phyloP scores from a whole-genome alignment of 441 rosid genomes.

The Arabidopsis hybrid region DNA sequence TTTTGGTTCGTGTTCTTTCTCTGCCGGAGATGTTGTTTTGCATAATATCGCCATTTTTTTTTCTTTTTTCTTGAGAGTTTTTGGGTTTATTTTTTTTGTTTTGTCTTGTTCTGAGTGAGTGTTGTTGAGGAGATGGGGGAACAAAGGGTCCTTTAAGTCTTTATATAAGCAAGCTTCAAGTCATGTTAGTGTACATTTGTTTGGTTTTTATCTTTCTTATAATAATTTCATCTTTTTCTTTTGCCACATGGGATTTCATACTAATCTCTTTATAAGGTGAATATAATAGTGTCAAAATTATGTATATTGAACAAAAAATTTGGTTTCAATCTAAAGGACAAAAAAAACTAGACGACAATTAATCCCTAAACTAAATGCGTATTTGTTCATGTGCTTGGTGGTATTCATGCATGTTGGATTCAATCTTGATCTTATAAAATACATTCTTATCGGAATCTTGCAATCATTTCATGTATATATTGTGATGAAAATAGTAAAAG shows the following conservation, averaged over 20 bases:
- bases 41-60: conserved; percentile 43
- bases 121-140: conserved; percentile 45
- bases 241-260: conserved; percentile 39
- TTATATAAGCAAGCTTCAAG: conserved; percentile 39
- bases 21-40: conserved; percentile 36
- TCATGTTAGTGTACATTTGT: conserved; percentile 30
- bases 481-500: conserved; percentile 12
- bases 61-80: conserved; percentile 6
- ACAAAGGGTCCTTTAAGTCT: conserved; percentile 36
- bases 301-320: conserved; percentile 17
- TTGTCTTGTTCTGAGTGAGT: conserved; percentile 36
- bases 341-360: conserved; percentile 34
- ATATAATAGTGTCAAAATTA: conserved; percentile 19
- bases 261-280: conserved; percentile 19
- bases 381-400: conserved; percentile 36
- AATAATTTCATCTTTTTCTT: not conserved
- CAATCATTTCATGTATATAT: conserved; percentile 29
- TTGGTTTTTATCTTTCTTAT: conserved; percentile 8
- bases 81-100: conserved; percentile 20
- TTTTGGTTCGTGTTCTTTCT: conserved; percentile 38
- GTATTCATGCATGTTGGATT: conserved; percentile 43
- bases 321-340: conserved; percentile 38
- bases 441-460: conserved; percentile 40
- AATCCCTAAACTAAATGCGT: conserved; percentile 33
- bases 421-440: conserved; percentile 38